Evolutionary conservation across 768 basidiomycete species (phyloP), one percentile per base, ranked within the genome.

Genomic region (Mycena epipterygia): DNA sequence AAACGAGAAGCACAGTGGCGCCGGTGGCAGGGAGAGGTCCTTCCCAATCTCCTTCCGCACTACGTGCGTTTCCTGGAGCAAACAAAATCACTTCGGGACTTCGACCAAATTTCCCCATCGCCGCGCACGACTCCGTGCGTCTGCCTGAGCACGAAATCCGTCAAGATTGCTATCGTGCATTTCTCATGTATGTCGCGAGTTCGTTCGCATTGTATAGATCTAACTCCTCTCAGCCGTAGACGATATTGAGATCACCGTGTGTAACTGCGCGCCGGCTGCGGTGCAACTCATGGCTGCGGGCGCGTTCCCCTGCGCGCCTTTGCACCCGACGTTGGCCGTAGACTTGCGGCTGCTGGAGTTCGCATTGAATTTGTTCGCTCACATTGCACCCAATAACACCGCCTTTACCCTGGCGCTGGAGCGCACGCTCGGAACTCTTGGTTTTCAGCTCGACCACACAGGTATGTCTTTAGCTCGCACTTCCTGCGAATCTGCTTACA

Each of bases 331-430:
- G 1, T 32, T 68, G 9, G 67, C 67, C 5, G 67, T 68, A 13
- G 67, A 68, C 29, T 13, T 68, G 32, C 67, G 51, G 5, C 49
- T 68, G 5, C 17, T 68, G 25, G 67, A 68, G 12, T 60, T 68
- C 32, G 8, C 42, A 2, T 25, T 19, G 23, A 62, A 46, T 23
- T 14, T 68, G 6, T 68, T 68, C 52, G 11, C 62, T 0, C 59
- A 61, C 8, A 57, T 68, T 32, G 29, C 67, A 0, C 67, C 67
- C 19, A 62, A 68, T 19, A 61, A 52, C 14, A 62, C 59, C 11
- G 67, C 59, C 0, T 25, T 44, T 5, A 16, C 23, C 11, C 0
- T 21, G 5, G 8, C 67, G 1, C 14, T 61, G 29, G 67, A 68
- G 52, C 37, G 27, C 4, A 25, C 44, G 11, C 33, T 68, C 1